Conservation (phyloP, 2,329 filamentous ascomycete genomes). For the Parastagonospora nodorum region DNA sequence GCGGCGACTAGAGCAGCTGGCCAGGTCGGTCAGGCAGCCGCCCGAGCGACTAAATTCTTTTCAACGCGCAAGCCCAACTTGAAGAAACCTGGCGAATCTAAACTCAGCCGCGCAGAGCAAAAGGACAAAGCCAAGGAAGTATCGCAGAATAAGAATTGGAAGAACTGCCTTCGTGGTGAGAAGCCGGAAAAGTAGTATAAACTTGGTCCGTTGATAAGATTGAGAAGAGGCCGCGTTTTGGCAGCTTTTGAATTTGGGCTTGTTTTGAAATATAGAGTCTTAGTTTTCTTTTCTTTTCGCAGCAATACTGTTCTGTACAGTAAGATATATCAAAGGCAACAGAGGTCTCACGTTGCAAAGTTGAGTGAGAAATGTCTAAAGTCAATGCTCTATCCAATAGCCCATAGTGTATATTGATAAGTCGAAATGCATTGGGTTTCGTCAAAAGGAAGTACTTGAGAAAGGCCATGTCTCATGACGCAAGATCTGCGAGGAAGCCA, state of each 20-base stretch:
- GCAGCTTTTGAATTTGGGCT: background rate
- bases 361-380: too few relatives aligned
- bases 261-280: background rate
- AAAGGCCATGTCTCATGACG: too few relatives aligned
- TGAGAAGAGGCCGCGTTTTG: too few relatives aligned
- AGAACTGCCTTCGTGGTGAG: conserved; percentile 8
- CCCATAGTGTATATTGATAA: too few relatives aligned
- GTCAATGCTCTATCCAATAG: too few relatives aligned
- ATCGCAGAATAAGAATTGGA: conserved; percentile 12
- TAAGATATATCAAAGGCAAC: too few relatives aligned
- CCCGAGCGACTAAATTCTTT: conserved; percentile 7
- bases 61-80: conserved; percentile 6
- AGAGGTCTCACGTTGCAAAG: too few relatives aligned
- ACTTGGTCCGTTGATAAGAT: too few relatives aligned
- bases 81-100: conserved; percentile 10
- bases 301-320: background rate
- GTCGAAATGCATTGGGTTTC: too few relatives aligned
- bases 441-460: too few relatives aligned
- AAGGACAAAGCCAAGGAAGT: conserved; percentile 10
- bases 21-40: background rate
- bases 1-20: conserved; percentile 1
- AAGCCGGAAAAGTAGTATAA: conserved; percentile 7
- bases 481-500: too few relatives aligned
- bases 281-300: too few relatives aligned
- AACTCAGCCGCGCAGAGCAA: conserved; percentile 5